These are phyloP conservation scores for Antitrichia curtipendula DNA, from an alignment of 225 moss, liverwort and hornwort genomes.

Conservation along the genomic window DNA sequence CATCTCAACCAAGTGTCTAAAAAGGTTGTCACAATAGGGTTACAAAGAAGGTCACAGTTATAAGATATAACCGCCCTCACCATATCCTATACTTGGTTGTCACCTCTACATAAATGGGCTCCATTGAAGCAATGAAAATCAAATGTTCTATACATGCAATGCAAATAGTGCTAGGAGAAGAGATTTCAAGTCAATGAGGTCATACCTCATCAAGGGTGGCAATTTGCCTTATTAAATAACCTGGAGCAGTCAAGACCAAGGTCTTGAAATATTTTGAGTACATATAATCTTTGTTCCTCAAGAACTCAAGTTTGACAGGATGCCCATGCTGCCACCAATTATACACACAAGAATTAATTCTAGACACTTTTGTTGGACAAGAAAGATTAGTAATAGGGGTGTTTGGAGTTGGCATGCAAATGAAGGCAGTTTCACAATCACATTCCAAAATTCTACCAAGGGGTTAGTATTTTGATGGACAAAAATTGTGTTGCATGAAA, in stretches of 20 bases:
- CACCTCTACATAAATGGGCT: background rate
- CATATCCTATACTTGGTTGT: background rate
- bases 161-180: background rate
- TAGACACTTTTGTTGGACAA: background rate
- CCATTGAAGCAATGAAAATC: background rate
- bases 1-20: background rate
- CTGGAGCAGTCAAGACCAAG: background rate
- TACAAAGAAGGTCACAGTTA: too few relatives aligned
- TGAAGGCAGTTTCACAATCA: too few relatives aligned
- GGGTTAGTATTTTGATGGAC: background rate
- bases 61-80: too few relatives aligned
- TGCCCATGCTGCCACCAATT: background rate
- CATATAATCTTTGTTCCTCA: background rate
- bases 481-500: background rate
- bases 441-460: background rate
- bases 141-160: too few relatives aligned
- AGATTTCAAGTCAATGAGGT: background rate
- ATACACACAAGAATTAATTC: background rate
- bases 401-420: background rate
- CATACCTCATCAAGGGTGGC: constrained; percentile 17
- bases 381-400: too few relatives aligned
- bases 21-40: background rate
- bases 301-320: background rate
- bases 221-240: constrained; percentile 6
- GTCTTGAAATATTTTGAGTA: background rate